Evolutionary conservation across 2,329 filamentous ascomycete genomes (phyloP).

Genomic region (Magnaporthiopsis poae): DNA sequence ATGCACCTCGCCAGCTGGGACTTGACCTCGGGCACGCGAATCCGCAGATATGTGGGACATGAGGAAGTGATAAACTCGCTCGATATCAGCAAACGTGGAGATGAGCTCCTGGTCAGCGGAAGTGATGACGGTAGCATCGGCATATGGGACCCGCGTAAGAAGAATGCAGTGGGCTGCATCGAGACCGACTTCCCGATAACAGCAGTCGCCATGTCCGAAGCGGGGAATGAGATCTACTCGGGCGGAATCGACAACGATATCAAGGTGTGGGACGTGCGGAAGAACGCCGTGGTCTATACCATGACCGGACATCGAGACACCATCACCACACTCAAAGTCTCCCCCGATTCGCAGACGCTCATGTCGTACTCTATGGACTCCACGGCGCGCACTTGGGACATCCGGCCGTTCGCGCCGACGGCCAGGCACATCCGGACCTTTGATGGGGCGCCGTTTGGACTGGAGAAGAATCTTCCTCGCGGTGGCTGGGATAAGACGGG

Average conservation of each 20-base stretch:
- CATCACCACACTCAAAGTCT: conserved; percentile 80
- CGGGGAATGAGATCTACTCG: conserved; percentile 88
- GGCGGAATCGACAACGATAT: conserved; percentile 96
- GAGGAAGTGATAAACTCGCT: conserved; percentile 92
- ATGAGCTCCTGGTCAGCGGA: conserved; percentile 80
- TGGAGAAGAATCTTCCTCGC: conserved; percentile 84
- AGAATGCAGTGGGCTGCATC: conserved; percentile 77
- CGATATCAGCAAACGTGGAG: conserved; percentile 78
- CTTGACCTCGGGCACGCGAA: conserved; percentile 78
- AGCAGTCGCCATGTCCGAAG: conserved; percentile 80
- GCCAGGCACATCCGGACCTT: conserved; percentile 79
- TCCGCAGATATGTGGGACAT: conserved; percentile 84
- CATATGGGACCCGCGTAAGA: conserved; percentile 90
- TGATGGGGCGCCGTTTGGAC: conserved; percentile 76
- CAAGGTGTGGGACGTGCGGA: conserved; percentile 91
- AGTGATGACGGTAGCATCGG: conserved; percentile 91
- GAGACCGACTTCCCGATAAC: conserved; percentile 89
- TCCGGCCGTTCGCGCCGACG: conserved; percentile 83
- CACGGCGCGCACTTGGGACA: conserved; percentile 90
- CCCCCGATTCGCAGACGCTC: conserved; percentile 81
- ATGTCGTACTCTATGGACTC: conserved; percentile 90
- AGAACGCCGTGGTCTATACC: conserved; percentile 77
- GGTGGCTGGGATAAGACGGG: conserved; percentile 84
- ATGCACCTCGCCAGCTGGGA: conserved; percentile 93
- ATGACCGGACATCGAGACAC: conserved; percentile 87